These are phyloP conservation scores for Ogataea philodendri DNA, from an alignment of 805 yeast genomes.

Conservation along the genomic window DNA sequence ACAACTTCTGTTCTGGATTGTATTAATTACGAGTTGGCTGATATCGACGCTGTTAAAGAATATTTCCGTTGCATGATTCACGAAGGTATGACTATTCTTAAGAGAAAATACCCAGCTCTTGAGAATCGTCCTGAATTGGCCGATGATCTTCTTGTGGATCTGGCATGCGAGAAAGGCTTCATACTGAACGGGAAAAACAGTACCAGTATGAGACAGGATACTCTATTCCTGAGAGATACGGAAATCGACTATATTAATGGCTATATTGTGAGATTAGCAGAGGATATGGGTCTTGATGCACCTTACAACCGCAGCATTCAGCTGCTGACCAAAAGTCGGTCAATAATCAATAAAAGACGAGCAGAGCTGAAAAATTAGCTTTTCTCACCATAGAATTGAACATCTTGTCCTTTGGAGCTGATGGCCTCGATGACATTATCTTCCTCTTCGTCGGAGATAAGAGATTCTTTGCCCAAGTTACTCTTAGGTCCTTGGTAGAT, in stretches of 20 bases:
- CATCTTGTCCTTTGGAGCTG: conserved; percentile 13
- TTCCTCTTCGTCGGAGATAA: conserved; percentile 30
- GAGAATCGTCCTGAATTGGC: conserved; percentile 30
- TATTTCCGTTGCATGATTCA: conserved; percentile 42
- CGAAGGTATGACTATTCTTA: conserved; percentile 46
- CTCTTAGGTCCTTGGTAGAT: conserved; percentile 62
- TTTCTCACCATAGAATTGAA: conserved; percentile 7
- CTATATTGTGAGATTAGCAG: conserved; percentile 59
- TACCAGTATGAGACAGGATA: conserved; percentile 73
- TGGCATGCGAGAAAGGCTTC: conserved; percentile 29
- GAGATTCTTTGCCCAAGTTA: conserved; percentile 41
- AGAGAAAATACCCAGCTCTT: conserved; percentile 30
- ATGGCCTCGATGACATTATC: conserved; percentile 23
- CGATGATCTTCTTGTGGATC: conserved; percentile 35
- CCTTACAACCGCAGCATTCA: conserved; percentile 47
- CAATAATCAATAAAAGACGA: conserved; percentile 21
- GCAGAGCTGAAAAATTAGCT: not conserved
- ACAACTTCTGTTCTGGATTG: conserved; percentile 76
- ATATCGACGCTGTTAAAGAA: conserved; percentile 34
- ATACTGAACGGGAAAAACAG: conserved; percentile 47
- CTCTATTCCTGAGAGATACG: conserved; percentile 51
- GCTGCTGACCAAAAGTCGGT: conserved; percentile 42
- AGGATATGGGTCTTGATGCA: conserved; percentile 41
- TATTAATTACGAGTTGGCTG: conserved; percentile 69
- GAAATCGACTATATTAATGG: conserved; percentile 88